Evolutionary conservation across 305 asterid genomes (phyloP).

Genomic region (Fraxinus sp.): DNA sequence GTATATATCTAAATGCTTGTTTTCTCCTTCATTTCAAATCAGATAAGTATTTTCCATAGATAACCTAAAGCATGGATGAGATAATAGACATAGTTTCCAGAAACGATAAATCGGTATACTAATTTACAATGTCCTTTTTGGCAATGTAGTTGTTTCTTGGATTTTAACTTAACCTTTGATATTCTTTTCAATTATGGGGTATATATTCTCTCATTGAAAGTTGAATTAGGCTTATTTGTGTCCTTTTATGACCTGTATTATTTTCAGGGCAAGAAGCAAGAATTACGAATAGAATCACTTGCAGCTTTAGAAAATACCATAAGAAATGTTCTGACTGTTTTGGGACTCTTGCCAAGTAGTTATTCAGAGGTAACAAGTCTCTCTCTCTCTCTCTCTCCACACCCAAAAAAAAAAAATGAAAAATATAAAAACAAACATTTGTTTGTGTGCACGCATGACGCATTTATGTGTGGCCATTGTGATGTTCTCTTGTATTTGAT

Average conservation of each 20-base stretch:
- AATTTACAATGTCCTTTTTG: conserved; percentile 7
- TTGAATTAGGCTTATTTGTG: conserved; percentile 17
- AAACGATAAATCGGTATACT: not conserved
- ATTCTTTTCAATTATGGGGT: conserved; percentile 10
- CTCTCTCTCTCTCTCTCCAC: not conserved
- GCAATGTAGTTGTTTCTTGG: not conserved
- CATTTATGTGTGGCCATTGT: not conserved
- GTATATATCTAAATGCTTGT: not conserved
- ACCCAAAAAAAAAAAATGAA: not conserved
- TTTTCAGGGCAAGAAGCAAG: conserved; percentile 88
- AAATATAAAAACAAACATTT: not conserved
- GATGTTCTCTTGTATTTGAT: not conserved
- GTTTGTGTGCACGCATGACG: not conserved
- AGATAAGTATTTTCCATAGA: not conserved
- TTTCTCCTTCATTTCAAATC: not conserved
- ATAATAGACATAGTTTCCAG: conserved; percentile 2
- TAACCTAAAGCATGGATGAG: conserved; percentile 17
- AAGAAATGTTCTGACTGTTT: conserved; percentile 49
- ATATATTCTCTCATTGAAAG: conserved; percentile 2
- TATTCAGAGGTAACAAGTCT: conserved; percentile 56
- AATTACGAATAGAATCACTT: conserved; percentile 64
- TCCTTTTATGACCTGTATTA: conserved; percentile 23
- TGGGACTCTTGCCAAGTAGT: conserved; percentile 81
- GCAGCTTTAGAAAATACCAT: conserved; percentile 66
- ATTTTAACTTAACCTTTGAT: not conserved